Base-by-base conservation (phyloP, 2,329 filamentous ascomycete species). In the Fusarium concolor region DNA sequence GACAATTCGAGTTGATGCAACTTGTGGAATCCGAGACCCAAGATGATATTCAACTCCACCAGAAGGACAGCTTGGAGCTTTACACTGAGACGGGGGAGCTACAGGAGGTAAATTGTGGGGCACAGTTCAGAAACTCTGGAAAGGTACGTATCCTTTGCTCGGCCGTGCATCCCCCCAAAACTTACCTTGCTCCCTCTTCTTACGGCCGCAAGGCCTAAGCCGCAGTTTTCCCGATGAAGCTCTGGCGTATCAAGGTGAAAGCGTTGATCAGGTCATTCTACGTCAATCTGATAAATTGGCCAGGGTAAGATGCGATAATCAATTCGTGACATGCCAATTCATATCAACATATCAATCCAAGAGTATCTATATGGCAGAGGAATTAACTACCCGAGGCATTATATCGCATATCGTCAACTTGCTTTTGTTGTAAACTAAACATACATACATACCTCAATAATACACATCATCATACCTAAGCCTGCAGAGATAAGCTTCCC, bases 41-140 rank as follows among this genome's bases (percentile, higher is more conserved):
- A 70, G 67, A 66, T 66, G 64, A 68, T 68, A 61, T 73, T 62
- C 44, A 70, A 71, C 63, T 73, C 57, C 68, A 68, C 68, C 53
- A 71, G 75, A 77, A 81, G 80, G 80, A 82, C 80, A 82, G 80
- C 79, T 82, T 82, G 80, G 80, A 82, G 80, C 80, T 82, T 81
- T 69, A 64, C 56, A 53, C 33, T 65, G 57, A 47, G 61, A 49
- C 54, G 35, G 53, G 52, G 33, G 35, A 67, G 65, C 54, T 67
- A 62, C 56, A 64, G 61, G 61, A 64, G 61, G 60, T 58, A 26
- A 31, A 15, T 45, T 44, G 59, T 57, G 60, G 60, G 35, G 22
- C 55, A 24, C 51, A 28, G 46, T 38, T 46, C 51, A 43, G 57
- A 35, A 43, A 15, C 20, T 39, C 41, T 26, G 66, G 55, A 65